Conservation (phyloP, 495 filamentous ascomycete species). For the Polyplosphaeria fusca region DNA sequence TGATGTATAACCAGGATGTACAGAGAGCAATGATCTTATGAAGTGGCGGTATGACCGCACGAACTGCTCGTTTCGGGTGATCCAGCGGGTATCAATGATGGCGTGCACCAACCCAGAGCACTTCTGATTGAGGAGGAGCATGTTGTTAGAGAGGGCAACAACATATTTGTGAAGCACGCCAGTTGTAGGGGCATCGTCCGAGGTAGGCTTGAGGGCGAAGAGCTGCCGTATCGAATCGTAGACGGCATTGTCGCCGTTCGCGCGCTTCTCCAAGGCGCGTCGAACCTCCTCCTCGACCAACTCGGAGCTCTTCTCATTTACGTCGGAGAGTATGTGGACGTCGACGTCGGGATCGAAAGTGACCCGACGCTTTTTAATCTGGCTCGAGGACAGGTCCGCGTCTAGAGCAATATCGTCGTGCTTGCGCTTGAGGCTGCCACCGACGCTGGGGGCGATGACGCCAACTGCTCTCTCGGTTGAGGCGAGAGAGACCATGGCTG, state of each 20-base stretch:
- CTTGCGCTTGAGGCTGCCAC: constrained; percentile 36
- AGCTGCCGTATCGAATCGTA: constrained; percentile 73
- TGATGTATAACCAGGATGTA: constrained; percentile 65
- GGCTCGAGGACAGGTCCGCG: constrained; percentile 41
- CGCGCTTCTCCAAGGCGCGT: constrained; percentile 66
- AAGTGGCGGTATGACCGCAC: constrained; percentile 76
- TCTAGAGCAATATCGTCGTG: constrained; percentile 43
- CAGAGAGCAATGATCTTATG: constrained; percentile 73
- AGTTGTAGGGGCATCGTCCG: constrained; percentile 50
- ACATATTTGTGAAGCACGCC: constrained; percentile 67
- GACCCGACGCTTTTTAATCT: constrained; percentile 44
- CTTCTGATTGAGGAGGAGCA: constrained; percentile 64
- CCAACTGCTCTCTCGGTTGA: constrained; percentile 40
- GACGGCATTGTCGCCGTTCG: constrained; percentile 62
- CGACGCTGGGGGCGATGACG: constrained; percentile 34
- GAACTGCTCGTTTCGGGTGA: constrained; percentile 78
- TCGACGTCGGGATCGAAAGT: constrained; percentile 73
- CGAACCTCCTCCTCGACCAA: constrained; percentile 67
- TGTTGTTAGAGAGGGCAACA: constrained; percentile 71
- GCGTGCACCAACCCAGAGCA: constrained; percentile 73
- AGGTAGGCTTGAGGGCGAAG: constrained; percentile 50
- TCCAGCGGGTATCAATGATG: constrained; percentile 74
- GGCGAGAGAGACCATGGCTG: constrained; percentile 50
- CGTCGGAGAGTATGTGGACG: constrained; percentile 54
- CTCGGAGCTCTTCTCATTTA: constrained; percentile 56